Evolutionary conservation across 805 yeast genomes (phyloP), one percentile per base, ranked within the genome.

Genomic region (Cyberlindnera maritima): DNA sequence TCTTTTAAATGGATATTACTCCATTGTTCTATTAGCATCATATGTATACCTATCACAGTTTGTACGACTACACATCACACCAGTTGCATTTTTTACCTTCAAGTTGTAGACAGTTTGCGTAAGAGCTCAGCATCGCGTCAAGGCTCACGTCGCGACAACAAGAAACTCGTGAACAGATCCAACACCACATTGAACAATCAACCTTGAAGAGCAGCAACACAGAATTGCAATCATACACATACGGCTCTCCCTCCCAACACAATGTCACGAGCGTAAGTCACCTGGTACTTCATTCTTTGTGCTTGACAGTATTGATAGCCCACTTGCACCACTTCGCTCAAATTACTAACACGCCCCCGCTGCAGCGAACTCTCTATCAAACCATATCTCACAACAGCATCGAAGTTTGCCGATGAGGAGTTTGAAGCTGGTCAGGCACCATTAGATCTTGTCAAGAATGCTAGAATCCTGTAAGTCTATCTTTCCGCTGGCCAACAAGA

Each of bases 321-420:
- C 25, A 21, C 25, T 21, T 9, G 25, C 25, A 21, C 25, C 8
- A 13, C 28, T 28, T 11, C 11, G 5, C 13, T 28, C 31, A 13
- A 13, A 28, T 28, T 28, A 28, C 31, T 28, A 28, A 28, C 31
- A 28, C 13, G n/a, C n/a, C 31, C n/a, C 31, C 13, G 5, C 25
- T 34, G 5, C 21, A 59, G 63, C 6, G 58, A 52, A 21, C 34
- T 41, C 3, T 44, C 59, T 2, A 50, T 59, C 17, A 43, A 41
- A 39, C 60, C 60, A 11, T 52, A 58, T 26, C 49, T 66, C 14
- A 41, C 51, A 25, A 54, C 62, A 1, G 48, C 54, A 17, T 72
- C 74, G 2, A 69, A 65, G 18, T 70, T 64, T 41, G 57, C 65
- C 5, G 68, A 61, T 18, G 70, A 66, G 19, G 70, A 59, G 19